Evolutionary conservation across 257 asterid species (phyloP), one percentile per base, ranked within the genome.

Genomic region (Petunia secreta): DNA sequence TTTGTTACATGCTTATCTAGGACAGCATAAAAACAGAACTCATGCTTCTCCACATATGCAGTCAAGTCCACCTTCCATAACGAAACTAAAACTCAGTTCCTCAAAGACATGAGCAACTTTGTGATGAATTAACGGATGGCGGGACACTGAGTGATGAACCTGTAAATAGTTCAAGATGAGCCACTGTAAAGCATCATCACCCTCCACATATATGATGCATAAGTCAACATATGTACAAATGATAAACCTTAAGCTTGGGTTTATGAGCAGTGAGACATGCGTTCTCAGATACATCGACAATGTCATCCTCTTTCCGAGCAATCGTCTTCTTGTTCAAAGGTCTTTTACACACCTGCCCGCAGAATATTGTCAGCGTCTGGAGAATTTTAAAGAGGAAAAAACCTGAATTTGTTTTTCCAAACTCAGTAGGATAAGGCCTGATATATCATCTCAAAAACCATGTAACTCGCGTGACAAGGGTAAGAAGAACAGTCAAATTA

Each of bases 21-120:
- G 83, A 96, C 99, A 36, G 98, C 98, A 88, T 96, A 98, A 85
- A 96, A 94, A 88, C 95, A 90, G 88, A 94, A 96, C 88, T 91
- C 99, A 38, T 96, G 99, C 86, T 90, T 96, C 88, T 96, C 99
- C 84, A 92, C 97, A 65, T 96, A 96, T 63, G 98, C 98, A 78
- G 99, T 96, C 92, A 96, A 89, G 86, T 96, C 99, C 83, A 96
- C 98, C 99, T 96, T 83, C 87, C 79, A 55, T 67, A 84, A 44
- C 34, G 81, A 63, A 75, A 78, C 46, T 83, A 81, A 82, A 83
- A 62, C 64, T 85, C 73, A 91, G 86, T 82, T 79, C 80, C 78
- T 75, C 79, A 63, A n/a, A 54, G 65, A 77, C 66, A 34, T 60
- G 34, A 59, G 46, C 48, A 9, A 50, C 74, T 65, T 37, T 65